phyloP scores from a whole-genome alignment of 1,284 basidiomycete species.

The Ustilago crameri region DNA sequence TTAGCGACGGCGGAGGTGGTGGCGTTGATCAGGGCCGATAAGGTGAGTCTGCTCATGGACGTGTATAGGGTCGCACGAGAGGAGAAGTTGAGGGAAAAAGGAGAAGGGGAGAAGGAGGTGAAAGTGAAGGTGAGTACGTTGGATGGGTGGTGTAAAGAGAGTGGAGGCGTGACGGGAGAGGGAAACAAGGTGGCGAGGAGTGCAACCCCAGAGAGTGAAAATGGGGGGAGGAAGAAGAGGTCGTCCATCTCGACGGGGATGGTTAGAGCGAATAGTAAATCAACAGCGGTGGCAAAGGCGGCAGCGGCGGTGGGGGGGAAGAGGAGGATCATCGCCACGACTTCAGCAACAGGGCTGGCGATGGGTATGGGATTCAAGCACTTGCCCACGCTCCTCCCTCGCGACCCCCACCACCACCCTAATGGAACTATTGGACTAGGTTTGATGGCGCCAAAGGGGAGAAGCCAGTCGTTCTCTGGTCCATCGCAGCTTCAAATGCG shows the following conservation, averaged over 20 bases:
- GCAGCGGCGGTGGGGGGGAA: no score
- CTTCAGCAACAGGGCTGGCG: neutral
- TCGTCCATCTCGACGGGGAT: conserved; percentile 7
- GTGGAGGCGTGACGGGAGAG: conserved; percentile 12
- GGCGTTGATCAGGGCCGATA: conserved; percentile 70
- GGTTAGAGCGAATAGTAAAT: neutral
- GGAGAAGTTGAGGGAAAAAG: conserved; percentile 54
- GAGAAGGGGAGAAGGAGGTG: conserved; percentile 48
- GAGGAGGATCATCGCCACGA: conserved; percentile 22
- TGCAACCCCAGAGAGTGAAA: conserved; percentile 7
- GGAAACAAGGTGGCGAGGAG: conserved; percentile 32
- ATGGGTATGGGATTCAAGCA: neutral
- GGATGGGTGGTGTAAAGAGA: conserved; percentile 55
- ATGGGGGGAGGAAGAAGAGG: neutral
- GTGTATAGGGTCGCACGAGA: conserved; percentile 71
- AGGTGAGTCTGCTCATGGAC: conserved; percentile 70
- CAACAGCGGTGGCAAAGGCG: no score
- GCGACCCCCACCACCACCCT: no score
- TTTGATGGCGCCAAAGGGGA: neutral
- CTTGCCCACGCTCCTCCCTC: neutral
- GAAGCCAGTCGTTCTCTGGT: conserved; percentile 30
- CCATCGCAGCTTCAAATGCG: no score
- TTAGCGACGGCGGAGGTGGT: conserved; percentile 71
- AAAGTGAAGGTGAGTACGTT: conserved; percentile 57
- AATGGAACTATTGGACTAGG: conserved; percentile 13